These are phyloP conservation scores for Tetradesmus obliquus DNA, from an alignment of 139 green algal species.

Conservation along the genomic window DNA sequence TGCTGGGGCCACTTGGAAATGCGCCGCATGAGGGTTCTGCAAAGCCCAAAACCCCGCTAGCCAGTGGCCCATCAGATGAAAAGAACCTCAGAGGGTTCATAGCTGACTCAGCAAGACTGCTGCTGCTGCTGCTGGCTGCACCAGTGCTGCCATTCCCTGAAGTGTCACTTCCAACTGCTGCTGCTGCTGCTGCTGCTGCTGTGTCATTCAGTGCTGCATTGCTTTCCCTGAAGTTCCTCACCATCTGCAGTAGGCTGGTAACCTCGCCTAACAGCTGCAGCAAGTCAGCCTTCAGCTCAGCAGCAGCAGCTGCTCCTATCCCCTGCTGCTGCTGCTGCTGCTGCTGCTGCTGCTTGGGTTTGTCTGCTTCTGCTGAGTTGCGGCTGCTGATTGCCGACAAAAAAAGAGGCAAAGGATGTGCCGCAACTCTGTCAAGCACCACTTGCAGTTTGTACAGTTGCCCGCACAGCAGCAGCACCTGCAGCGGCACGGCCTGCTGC, in stretches of 20 bases:
- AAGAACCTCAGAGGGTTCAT: background rate
- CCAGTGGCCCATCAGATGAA: background rate
- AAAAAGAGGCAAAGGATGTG: no score
- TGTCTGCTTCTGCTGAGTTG: background rate
- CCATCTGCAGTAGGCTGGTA: background rate
- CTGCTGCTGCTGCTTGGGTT: background rate
- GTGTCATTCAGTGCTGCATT: background rate
- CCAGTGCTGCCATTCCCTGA: background rate
- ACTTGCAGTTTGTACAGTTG: background rate
- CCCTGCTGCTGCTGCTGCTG: background rate
- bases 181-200: background rate
- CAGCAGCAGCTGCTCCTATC: no score
- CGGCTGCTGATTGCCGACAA: background rate
- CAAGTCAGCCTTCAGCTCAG: no score
- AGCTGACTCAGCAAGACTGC: background rate
- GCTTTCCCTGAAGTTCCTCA: background rate
- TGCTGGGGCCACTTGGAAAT: background rate
- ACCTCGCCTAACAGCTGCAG: background rate
- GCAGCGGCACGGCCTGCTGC: constrained; percentile 12
- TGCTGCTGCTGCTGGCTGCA: background rate
- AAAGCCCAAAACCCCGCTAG: background rate
- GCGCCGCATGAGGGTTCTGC: background rate
- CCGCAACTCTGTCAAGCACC: no score
- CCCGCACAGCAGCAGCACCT: constrained; percentile 19
- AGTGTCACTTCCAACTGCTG: background rate